Conservation (phyloP, 1,139 yeast species). For the Kodamaea alishanica region DNA sequence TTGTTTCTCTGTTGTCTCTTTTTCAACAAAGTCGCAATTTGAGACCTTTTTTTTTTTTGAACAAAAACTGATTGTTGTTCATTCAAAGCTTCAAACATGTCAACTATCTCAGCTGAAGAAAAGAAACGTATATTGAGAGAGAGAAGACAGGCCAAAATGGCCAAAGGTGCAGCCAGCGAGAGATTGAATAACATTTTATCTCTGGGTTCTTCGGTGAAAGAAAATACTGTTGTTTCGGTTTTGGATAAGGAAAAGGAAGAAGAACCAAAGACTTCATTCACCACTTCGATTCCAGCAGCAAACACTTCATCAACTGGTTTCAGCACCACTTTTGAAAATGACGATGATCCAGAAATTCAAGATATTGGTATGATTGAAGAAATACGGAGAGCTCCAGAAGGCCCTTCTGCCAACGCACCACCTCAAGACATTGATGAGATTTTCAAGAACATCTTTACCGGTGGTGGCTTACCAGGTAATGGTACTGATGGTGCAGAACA, state of each 20-base stretch:
- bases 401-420: constrained; percentile 9
- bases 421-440: constrained; percentile 32
- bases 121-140: constrained; percentile 61
- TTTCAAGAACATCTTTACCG: constrained; percentile 31
- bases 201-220: constrained; percentile 42
- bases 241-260: constrained; percentile 23
- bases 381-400: constrained; percentile 10
- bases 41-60: too few species aligned
- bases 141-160: constrained; percentile 67
- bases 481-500: constrained; percentile 6
- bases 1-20: background rate
- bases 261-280: background rate
- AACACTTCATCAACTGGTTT: background rate
- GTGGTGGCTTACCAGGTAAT: constrained; percentile 2
- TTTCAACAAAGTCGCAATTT: too few species aligned
- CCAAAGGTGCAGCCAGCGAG: constrained; percentile 52
- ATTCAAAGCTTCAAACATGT: constrained; percentile 4
- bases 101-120: constrained; percentile 50
- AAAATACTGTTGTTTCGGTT: constrained; percentile 30
- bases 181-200: constrained; percentile 49
- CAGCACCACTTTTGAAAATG: constrained; percentile 11
- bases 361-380: constrained; percentile 22
- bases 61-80: background rate
- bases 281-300: constrained; percentile 2
- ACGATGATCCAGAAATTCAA: constrained; percentile 36